phyloP scores from a whole-genome alignment of 495 filamentous ascomycete species.

The Rostrohypoxylon terebratum region DNA sequence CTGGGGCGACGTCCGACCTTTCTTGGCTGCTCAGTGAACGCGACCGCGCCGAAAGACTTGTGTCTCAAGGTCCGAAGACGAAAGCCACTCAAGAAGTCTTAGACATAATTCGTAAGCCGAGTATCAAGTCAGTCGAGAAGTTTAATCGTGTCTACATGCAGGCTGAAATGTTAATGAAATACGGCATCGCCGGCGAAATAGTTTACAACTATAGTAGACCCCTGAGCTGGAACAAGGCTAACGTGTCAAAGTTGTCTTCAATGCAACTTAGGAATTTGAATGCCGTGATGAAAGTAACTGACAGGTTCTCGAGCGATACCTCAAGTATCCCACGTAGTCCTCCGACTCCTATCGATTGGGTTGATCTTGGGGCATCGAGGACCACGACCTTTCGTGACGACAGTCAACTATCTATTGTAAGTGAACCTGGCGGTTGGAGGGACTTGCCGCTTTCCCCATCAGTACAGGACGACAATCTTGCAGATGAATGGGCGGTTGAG shows the following conservation, averaged over 20 bases:
- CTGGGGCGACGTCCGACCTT: slow-evolving; percentile 26
- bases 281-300: neutral
- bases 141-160: slow-evolving; percentile 24
- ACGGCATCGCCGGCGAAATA: slow-evolving; percentile 15
- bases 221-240: slow-evolving; percentile 32
- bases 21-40: slow-evolving; percentile 15
- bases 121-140: slow-evolving; percentile 22
- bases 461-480: neutral
- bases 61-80: slow-evolving; percentile 22
- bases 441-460: neutral
- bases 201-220: slow-evolving; percentile 40
- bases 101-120: slow-evolving; percentile 34
- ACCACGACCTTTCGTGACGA: neutral
- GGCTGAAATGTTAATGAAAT: slow-evolving; percentile 24
- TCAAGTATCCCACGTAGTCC: neutral
- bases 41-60: slow-evolving; percentile 26
- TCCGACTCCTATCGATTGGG: slow-evolving; percentile 24
- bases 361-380: slow-evolving; percentile 8
- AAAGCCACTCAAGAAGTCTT: slow-evolving; percentile 39
- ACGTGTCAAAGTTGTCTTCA: slow-evolving; percentile 20
- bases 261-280: slow-evolving; percentile 23
- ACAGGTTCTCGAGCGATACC: neutral
- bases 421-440: slow-evolving; percentile 33
- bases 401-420: slow-evolving; percentile 8
- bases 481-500: slow-evolving; percentile 17